A percentile compares a stretch with the other conserved stretches of the same genome.
phyloP scores from a whole-genome alignment of 345 rosid genomes.

The Cardamine occulta region DNA sequence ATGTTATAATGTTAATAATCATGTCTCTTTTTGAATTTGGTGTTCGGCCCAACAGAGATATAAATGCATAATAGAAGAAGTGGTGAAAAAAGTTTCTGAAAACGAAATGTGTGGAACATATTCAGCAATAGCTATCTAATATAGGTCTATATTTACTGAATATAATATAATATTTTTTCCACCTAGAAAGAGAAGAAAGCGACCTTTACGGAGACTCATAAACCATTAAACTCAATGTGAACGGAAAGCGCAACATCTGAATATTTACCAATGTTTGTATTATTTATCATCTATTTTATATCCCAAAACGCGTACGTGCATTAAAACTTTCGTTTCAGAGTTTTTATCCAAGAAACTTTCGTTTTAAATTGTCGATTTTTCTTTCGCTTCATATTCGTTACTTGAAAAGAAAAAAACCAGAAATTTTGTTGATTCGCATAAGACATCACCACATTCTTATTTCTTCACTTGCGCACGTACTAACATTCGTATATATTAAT shows the following conservation, averaged over 20 bases:
- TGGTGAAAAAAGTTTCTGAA: slow-evolving; percentile 27
- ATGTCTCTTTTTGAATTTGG: slow-evolving; percentile 15
- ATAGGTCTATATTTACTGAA: slow-evolving; percentile 11
- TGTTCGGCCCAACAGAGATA: slow-evolving; percentile 11
- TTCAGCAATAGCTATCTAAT: slow-evolving; percentile 17
- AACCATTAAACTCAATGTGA: slow-evolving; percentile 1
- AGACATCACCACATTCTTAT: background rate
- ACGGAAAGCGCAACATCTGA: background rate
- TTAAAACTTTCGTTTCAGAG: background rate
- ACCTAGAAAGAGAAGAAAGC: background rate
- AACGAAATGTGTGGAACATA: slow-evolving; percentile 34
- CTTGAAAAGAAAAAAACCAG: background rate
- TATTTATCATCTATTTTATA: no score
- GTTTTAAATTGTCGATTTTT: background rate
- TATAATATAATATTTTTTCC: slow-evolving; percentile 14
- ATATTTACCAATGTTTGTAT: background rate
- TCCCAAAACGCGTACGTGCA: background rate
- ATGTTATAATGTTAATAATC: background rate
- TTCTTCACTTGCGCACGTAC: no score
- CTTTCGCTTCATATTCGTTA: no score
- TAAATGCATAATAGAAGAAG: slow-evolving; percentile 16
- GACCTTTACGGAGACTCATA: background rate
- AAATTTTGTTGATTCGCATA: no score
- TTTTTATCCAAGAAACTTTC: background rate
- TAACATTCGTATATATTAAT: no score